These are phyloP conservation scores for Nosema muscidifuracis DNA, from an alignment of 371 early-diverging fungal genomes.

Conservation along the genomic window DNA sequence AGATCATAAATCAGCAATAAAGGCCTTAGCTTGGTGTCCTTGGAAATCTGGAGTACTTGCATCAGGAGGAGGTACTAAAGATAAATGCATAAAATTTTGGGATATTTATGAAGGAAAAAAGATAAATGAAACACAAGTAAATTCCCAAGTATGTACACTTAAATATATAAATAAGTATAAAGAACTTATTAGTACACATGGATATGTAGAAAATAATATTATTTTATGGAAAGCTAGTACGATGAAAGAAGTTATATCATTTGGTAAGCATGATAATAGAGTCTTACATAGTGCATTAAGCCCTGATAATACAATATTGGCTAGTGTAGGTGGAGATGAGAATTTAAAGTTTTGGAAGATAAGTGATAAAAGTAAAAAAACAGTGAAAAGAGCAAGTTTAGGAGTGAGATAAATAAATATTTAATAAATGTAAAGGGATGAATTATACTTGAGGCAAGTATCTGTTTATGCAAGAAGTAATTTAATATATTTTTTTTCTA, in stretches of 20 bases:
- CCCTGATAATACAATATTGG: conserved; percentile 82
- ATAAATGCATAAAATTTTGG: conserved; percentile 86
- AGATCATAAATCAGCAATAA: conserved; percentile 81
- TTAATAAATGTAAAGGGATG: no score
- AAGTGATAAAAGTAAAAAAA: conserved; percentile 30
- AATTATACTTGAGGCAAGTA: no score
- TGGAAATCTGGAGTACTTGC: conserved; percentile 80
- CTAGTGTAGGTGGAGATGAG: conserved; percentile 83
- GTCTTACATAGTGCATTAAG: conserved; percentile 78
- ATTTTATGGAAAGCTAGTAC: conserved; percentile 79
- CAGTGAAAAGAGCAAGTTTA: conserved; percentile 38
- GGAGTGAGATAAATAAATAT: conserved; percentile 37
- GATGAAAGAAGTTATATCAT: conserved; percentile 69
- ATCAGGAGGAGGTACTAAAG: conserved; percentile 86
- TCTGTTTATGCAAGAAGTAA: no score
- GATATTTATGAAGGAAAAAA: conserved; percentile 69
- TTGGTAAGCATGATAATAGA: conserved; percentile 65
- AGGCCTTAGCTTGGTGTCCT: conserved; percentile 97
- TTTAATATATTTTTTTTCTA: no score
- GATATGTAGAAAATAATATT: conserved; percentile 75
- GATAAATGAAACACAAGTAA: conserved; percentile 69
- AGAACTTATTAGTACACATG: conserved; percentile 86
- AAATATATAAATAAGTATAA: conserved; percentile 78
- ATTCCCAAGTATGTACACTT: conserved; percentile 84
- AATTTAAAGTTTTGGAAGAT: conserved; percentile 89